Evolutionary conservation across 495 filamentous ascomycete species (phyloP).

Genomic region (Cetradonia linearis): DNA sequence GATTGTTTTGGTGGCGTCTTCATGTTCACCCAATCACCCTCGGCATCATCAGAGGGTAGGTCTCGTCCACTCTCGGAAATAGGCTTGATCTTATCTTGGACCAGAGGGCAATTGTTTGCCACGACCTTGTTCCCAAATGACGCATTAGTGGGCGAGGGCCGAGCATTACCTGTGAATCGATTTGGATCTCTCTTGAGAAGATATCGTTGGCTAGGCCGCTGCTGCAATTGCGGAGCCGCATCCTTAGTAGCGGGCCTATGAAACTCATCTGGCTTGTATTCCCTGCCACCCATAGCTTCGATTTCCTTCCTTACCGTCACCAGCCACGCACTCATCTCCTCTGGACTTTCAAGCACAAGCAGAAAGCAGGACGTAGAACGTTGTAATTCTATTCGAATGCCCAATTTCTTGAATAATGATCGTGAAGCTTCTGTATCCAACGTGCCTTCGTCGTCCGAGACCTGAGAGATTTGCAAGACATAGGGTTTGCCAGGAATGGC

Average conservation of each 20-base stretch:
- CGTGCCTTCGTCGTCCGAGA: slow-evolving; percentile 50
- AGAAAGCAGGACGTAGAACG: slow-evolving; percentile 59
- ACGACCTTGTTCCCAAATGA: neutral
- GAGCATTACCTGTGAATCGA: slow-evolving; percentile 50
- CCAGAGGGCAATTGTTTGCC: neutral
- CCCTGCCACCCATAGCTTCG: slow-evolving; percentile 57
- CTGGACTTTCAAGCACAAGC: slow-evolving; percentile 68
- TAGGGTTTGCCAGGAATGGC: slow-evolving; percentile 85
- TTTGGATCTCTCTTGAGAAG: slow-evolving; percentile 46
- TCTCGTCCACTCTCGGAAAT: slow-evolving; percentile 25
- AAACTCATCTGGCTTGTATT: slow-evolving; percentile 41
- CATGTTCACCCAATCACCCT: slow-evolving; percentile 27
- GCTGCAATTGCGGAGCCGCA: slow-evolving; percentile 34
- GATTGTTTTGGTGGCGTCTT: slow-evolving; percentile 27
- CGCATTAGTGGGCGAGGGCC: neutral
- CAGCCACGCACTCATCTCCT: slow-evolving; percentile 78
- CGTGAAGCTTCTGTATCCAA: slow-evolving; percentile 40
- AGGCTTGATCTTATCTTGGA: neutral
- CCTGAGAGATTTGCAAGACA: slow-evolving; percentile 83
- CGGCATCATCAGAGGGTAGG: slow-evolving; percentile 31
- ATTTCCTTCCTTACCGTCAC: slow-evolving; percentile 55
- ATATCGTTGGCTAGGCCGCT: slow-evolving; percentile 41
- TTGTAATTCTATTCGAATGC: slow-evolving; percentile 53
- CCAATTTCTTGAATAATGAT: slow-evolving; percentile 61
- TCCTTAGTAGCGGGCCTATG: slow-evolving; percentile 37